These are phyloP conservation scores for Ogataea nonfermentans DNA, from an alignment of 805 yeast species.

Conservation along the genomic window DNA sequence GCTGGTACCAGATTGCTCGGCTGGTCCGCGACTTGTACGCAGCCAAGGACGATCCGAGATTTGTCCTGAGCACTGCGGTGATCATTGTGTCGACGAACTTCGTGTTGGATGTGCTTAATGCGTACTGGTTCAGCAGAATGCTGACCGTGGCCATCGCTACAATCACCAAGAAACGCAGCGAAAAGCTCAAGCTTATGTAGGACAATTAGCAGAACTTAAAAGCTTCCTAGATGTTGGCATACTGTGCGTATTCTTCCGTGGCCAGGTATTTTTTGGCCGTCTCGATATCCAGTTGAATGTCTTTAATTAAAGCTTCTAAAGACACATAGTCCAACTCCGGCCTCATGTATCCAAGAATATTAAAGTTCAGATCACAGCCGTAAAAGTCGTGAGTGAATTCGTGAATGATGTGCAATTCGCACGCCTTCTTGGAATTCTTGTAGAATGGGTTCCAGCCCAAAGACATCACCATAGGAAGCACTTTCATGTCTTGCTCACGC, in stretches of 20 bases:
- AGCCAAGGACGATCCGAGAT: constrained; percentile 30
- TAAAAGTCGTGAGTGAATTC: constrained; percentile 67
- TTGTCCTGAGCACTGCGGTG: constrained; percentile 25
- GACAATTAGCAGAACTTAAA: neutral
- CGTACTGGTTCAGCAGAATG: constrained; percentile 40
- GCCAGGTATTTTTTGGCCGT: constrained; percentile 55
- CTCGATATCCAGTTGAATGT: constrained; percentile 75
- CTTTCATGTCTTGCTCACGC: constrained; percentile 41
- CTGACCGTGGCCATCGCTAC: constrained; percentile 36
- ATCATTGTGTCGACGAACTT: constrained; percentile 33
- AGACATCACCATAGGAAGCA: constrained; percentile 89
- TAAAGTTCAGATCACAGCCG: constrained; percentile 71
- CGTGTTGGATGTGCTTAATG: constrained; percentile 35
- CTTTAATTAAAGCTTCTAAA: constrained; percentile 75
- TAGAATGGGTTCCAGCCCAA: constrained; percentile 95
- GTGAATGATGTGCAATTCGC: constrained; percentile 84
- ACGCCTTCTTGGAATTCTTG: constrained; percentile 74
- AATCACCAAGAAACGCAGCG: constrained; percentile 29
- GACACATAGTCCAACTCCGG: constrained; percentile 88
- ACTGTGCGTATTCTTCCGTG: constrained; percentile 40
- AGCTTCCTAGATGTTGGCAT: constrained; percentile 20
- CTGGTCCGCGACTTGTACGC: constrained; percentile 30
- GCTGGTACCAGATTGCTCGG: constrained; percentile 36
- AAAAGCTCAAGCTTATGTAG: constrained; percentile 34
- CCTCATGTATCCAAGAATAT: constrained; percentile 82